Evolutionary conservation across 371 early-diverging fungal species (phyloP), one percentile per base, ranked within the genome.

Genomic region (Phascolomyces articulosus): DNA sequence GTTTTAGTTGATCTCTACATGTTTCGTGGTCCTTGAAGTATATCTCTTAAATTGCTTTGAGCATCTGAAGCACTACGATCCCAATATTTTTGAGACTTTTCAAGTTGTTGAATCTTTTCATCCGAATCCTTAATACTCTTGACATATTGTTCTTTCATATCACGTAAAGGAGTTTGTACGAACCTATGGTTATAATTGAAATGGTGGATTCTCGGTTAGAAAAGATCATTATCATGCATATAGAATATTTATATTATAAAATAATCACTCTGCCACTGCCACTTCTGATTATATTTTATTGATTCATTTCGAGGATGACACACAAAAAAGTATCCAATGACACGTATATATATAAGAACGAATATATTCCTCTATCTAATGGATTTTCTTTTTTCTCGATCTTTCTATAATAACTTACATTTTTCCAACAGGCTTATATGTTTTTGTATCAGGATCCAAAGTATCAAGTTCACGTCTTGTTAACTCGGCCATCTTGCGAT

Each of bases 351-450:
- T 34, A 34, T n/a, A n/a, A n/a, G n/a, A n/a, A n/a, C n/a, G n/a
- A n/a, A n/a, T n/a, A n/a, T n/a, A n/a, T n/a, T n/a, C n/a, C n/a
- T n/a, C n/a, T n/a, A n/a, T n/a, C 34, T 34, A 34, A 9, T 34
- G 9, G 34, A 0, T 2, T 34, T 34, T 34, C 11, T 34, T 34
- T 34, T 34, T 34, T 10, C 34, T 34, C 11, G 34, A 9, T 11
- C 34, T 34, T 0, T 9, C 34, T 34, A 34, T 34, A 34, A 34
- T 34, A 34, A 34, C 40, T 44, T 85, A 90, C 93, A 92, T 92
- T 69, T 93, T 93, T 34, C 92, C 92, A 62, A 92, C 80, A 23
- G 92, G 87, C 61, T 85, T 87, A 73, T 91, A 93, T 31, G 91
- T 85, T 23, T 84, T 81, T 16, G 85, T 88, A 20, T 81, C 66